Evolutionary conservation across 768 basidiomycete species (phyloP), one percentile per base, ranked within the genome.

Genomic region (Leucosporidium scottii): DNA sequence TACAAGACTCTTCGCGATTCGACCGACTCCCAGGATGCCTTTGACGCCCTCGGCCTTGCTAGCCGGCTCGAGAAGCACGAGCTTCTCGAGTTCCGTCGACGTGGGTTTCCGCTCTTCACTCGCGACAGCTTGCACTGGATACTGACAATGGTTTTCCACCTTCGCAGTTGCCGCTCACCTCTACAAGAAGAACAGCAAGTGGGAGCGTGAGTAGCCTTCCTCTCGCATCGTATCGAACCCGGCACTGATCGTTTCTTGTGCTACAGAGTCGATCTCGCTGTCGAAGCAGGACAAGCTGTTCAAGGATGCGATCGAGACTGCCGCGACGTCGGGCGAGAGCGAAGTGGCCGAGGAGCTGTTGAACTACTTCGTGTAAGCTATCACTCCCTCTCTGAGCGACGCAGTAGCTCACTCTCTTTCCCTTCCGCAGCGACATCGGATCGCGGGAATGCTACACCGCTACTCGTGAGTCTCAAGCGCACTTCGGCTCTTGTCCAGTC

Each of bases 21-120:
- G 15, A 93, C 98, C 61, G 94, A 98, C 80, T 93, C 93, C 78
- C 93, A 96, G 76, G 93, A 97, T 80, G 97, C 96, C 80, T 99
- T 96, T 81, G 90, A 98, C 79, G 91, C 90, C 74, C 86, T 91
- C 67, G 83, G 81, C 36, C 85, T 99, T 39, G 93, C 94, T 1
- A 84, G 84, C 74, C 85, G 89, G 59, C 79, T 99, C 64, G 91
- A 96, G 79, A 85, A 84, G 72, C 94, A 97, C 75, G 89, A 89
- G 63, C 83, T 98, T 25, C 83, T 99, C 25, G 96, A 98, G 78
- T 98, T 98, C 85, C 84, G 96, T 51, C 82, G 96, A 71, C 62
- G 63, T 64, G 56, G 18, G 62, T 58, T n/a, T 48, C 6, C 13
- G 10, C 34, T 8, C 27, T n/a, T n/a, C n/a, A n/a, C 30, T 21